These are phyloP conservation scores for Yamadazyma scolyti DNA, from an alignment of 805 yeast genomes.

Conservation along the genomic window DNA sequence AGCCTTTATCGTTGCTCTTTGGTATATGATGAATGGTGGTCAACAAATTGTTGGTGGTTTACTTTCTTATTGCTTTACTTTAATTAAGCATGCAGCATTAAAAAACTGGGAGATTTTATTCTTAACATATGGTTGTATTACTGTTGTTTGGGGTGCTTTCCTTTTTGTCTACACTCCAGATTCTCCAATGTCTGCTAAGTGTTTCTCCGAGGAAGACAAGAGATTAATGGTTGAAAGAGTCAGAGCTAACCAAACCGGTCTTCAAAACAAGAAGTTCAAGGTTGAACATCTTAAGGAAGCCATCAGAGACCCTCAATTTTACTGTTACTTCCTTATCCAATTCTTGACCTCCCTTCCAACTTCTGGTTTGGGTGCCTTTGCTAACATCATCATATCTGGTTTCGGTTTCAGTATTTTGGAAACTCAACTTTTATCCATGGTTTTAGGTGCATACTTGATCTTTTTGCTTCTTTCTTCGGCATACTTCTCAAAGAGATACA, in stretches of 20 bases:
- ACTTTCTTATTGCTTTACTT: slow-evolving; percentile 49
- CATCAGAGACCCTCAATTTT: slow-evolving; percentile 44
- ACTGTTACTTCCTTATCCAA: slow-evolving; percentile 45
- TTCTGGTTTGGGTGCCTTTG: slow-evolving; percentile 51
- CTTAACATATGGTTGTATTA: slow-evolving; percentile 52
- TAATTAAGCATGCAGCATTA: slow-evolving; percentile 35
- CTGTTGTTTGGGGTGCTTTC: slow-evolving; percentile 46
- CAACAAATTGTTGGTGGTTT: slow-evolving; percentile 49
- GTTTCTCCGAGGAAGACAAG: slow-evolving; percentile 41
- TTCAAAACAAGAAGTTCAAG: slow-evolving; percentile 45
- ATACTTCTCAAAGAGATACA: slow-evolving; percentile 25
- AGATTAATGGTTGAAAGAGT: slow-evolving; percentile 42
- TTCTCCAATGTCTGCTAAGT: slow-evolving; percentile 35
- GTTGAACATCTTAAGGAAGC: slow-evolving; percentile 43
- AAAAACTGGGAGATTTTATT: slow-evolving; percentile 61
- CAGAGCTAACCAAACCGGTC: slow-evolving; percentile 49
- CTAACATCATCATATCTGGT: slow-evolving; percentile 46
- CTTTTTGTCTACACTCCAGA: slow-evolving; percentile 47
- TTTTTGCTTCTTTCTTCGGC: slow-evolving; percentile 27
- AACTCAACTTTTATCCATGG: slow-evolving; percentile 51
- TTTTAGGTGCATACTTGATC: slow-evolving; percentile 50
- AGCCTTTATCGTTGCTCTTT: slow-evolving; percentile 47
- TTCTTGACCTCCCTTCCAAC: slow-evolving; percentile 45
- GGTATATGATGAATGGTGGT: slow-evolving; percentile 56
- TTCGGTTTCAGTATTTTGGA: slow-evolving; percentile 45